These are phyloP conservation scores for Aspergillus aculeatinus DNA, from an alignment of 2,329 filamentous ascomycete genomes.

Conservation along the genomic window DNA sequence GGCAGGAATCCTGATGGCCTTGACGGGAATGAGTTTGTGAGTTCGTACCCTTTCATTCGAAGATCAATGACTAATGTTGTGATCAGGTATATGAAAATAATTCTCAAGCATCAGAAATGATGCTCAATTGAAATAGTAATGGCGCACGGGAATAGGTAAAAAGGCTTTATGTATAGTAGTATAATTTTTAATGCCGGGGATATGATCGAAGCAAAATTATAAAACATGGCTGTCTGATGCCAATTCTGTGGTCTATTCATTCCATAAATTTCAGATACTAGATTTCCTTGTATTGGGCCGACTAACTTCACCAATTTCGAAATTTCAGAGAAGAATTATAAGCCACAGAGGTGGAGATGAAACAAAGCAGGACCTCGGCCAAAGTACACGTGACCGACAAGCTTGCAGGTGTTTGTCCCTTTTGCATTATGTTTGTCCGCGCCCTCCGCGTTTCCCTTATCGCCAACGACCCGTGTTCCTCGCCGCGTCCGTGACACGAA, in stretches of 20 bases:
- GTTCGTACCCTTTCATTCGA: not conserved
- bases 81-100: constrained; percentile 21
- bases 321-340: no score
- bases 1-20: constrained; percentile 18
- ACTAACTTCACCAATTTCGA: no score
- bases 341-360: no score
- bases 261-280: no score
- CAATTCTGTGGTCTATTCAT: no score
- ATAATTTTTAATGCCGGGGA: not conserved
- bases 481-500: not conserved
- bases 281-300: no score
- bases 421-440: no score
- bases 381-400: not conserved
- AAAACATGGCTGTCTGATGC: no score
- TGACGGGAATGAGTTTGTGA: constrained; percentile 24
- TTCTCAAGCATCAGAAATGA: constrained; percentile 12
- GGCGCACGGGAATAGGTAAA: not conserved
- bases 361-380: not conserved
- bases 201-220: not conserved
- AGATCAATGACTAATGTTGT: not conserved
- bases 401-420: not conserved
- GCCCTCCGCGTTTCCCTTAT: not conserved
- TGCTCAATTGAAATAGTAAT: not conserved
- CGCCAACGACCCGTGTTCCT: not conserved
- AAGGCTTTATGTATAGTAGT: not conserved